Evolutionary conservation across 2,329 filamentous ascomycete species (phyloP).

Genomic region (Neofusicoccum umdonicola): DNA sequence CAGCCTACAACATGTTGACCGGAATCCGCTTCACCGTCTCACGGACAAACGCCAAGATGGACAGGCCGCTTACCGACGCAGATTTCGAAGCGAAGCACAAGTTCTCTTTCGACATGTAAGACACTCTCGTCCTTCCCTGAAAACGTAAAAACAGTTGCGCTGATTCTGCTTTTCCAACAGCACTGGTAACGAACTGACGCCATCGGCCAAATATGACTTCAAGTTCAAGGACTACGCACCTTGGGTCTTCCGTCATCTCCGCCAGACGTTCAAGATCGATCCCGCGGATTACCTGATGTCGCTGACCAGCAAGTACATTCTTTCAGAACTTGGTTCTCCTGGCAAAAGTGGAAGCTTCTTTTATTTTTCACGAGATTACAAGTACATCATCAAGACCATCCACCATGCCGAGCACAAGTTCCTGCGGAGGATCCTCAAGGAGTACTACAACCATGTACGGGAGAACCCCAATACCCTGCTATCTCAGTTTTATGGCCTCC

Average conservation of each 20-base stretch:
- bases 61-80: conserved; percentile 81
- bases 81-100: conserved; percentile 96
- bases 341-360: conserved; percentile 99
- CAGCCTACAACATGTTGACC: conserved; percentile 99
- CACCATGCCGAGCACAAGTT: conserved; percentile 93
- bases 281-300: conserved; percentile 98
- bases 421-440: conserved; percentile 75
- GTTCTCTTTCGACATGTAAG: conserved; percentile 97
- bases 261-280: conserved; percentile 83
- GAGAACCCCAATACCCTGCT: conserved; percentile 95
- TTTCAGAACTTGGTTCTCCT: conserved; percentile 93
- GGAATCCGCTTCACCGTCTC: conserved; percentile 97
- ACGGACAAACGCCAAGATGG: conserved; percentile 92
- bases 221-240: conserved; percentile 99
- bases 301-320: conserved; percentile 95
- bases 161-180: conserved; percentile 43
- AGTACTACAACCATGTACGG: conserved; percentile 91
- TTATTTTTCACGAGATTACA: conserved; percentile 99
- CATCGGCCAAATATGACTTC: conserved; percentile 99
- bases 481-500: conserved; percentile 95
- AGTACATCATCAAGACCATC: conserved; percentile 99
- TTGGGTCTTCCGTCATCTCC: conserved; percentile 94
- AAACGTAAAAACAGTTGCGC: background rate
- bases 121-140: conserved; percentile 22
- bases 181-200: conserved; percentile 94